Base-by-base conservation (phyloP, 352 stramenopile species). In the Plasmopara viticola region DNA sequence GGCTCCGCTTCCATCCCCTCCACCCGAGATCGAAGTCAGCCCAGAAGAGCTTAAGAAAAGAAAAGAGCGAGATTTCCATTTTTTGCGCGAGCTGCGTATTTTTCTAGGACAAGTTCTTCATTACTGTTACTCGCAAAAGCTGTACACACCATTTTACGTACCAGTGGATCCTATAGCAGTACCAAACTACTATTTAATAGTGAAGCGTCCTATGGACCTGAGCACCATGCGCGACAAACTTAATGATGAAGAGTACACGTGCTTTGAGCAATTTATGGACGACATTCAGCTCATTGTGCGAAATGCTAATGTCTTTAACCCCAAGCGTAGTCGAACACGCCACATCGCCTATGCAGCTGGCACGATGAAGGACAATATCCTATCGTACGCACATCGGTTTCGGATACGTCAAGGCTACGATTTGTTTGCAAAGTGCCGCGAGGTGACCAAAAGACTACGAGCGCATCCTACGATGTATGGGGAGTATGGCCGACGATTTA, bases 221-320 rank as follows among this genome's bases (percentile, higher is more conserved):
- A 86, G 71, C 38, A 86, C 70, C 14, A 97, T 97, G 74, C 84
- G 80, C 5, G 80, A 89, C 42, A 95, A 94, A 57, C 59, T 97
- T 7, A 91, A 96, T 49, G 83, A 95, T 17, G 69, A 86, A 28
- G 84, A 95, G 50, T 97, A 97, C 64, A 87, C 72, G 7, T 94
- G 78, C 29, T 91, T 92, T 29, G 84, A 95, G 46, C 70, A 83
- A 35, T 97, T 96, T 44, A 73, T 94, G 53, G 68, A 80, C 39
- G 86, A 97, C 53, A 85, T 97, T 28, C 73, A 90, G 45, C 72
- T 89, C 44, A 96, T 97, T 28, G 78, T 94, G 25, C 65, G 70
- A 9, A 96, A 97, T 44, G 87, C 88, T 28, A 90, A 91, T 39
- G 70, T 94, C 31, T 95, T 94, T 62, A 96, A 97, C 57, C 88